Conservation (phyloP, 192 early-diverging fungal species). For the Podila epicladia region DNA sequence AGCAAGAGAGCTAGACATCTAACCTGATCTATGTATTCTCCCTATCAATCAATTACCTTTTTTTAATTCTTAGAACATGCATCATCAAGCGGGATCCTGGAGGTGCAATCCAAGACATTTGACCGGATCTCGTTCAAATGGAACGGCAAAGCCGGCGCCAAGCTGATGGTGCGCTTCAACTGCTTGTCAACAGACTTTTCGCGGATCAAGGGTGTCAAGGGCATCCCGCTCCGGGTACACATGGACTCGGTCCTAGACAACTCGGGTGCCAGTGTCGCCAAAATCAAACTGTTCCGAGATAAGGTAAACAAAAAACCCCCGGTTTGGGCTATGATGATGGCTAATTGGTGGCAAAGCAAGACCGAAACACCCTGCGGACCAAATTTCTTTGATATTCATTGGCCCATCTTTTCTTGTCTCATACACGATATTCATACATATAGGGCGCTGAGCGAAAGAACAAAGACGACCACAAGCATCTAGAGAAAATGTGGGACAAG, state of each 20-base stretch:
- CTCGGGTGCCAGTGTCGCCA: slow-evolving; percentile 30
- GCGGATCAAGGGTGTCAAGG: slow-evolving; percentile 84
- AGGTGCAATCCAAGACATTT: slow-evolving; percentile 68
- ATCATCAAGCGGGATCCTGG: slow-evolving; percentile 62
- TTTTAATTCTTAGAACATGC: slow-evolving; percentile 52
- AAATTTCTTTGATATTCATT: not conserved
- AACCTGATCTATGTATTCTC: not conserved
- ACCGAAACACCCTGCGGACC: too few species aligned
- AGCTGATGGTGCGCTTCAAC: slow-evolving; percentile 74
- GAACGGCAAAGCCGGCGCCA: slow-evolving; percentile 72
- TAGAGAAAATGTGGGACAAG: slow-evolving; percentile 75
- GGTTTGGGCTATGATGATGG: too few species aligned
- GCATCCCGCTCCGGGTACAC: slow-evolving; percentile 72
- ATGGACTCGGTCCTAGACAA: slow-evolving; percentile 49
- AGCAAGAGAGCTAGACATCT: slow-evolving; percentile 2
- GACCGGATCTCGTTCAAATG: slow-evolving; percentile 78
- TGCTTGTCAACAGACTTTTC: slow-evolving; percentile 85
- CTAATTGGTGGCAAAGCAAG: too few species aligned
- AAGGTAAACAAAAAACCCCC: slow-evolving; percentile 55
- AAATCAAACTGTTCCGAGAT: slow-evolving; percentile 78
- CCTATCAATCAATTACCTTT: not conserved
- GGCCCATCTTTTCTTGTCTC: not conserved
- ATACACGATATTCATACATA: not conserved
- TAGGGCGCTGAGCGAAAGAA: slow-evolving; percentile 81
- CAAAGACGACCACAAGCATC: slow-evolving; percentile 80